phyloP scores from a whole-genome alignment of 441 rosid genomes.

The Eruca vesicaria region DNA sequence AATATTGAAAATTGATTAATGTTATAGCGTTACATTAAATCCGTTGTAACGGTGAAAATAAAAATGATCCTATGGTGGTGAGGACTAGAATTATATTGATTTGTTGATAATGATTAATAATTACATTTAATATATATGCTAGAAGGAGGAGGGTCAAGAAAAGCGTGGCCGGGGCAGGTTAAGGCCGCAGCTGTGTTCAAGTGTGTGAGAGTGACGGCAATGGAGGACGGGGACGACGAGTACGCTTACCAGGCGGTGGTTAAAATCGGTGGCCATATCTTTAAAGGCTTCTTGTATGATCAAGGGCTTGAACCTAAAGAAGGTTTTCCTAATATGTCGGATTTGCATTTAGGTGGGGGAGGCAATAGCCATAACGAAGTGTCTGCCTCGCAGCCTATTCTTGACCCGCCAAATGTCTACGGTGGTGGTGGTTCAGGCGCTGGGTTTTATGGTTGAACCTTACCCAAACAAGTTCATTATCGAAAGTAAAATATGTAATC shows the following conservation, averaged over 20 bases:
- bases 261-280: slow-evolving; percentile 86
- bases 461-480: slow-evolving; percentile 33
- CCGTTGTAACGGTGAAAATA: background rate
- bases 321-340: slow-evolving; percentile 71
- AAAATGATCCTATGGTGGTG: background rate
- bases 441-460: slow-evolving; percentile 66
- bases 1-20: too few species aligned
- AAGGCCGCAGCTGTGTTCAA: slow-evolving; percentile 89
- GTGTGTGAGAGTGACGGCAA: slow-evolving; percentile 86
- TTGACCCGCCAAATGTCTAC: slow-evolving; percentile 60
- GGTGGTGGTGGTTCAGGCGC: slow-evolving; percentile 44
- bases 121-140: slow-evolving; percentile 41
- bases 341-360: slow-evolving; percentile 76
- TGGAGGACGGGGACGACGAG: slow-evolving; percentile 90
- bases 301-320: slow-evolving; percentile 77
- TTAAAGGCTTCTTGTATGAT: slow-evolving; percentile 89
- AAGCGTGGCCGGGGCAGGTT: slow-evolving; percentile 74
- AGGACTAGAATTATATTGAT: background rate
- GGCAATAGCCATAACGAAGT: slow-evolving; percentile 45
- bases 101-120: background rate
- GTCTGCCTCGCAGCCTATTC: slow-evolving; percentile 52
- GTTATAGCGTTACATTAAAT: background rate
- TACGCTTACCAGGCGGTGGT: slow-evolving; percentile 89
- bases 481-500: slow-evolving; percentile 1
- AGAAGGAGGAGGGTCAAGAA: slow-evolving; percentile 45